A percentile compares a stretch with the other conserved stretches of the same genome.
These are phyloP conservation scores for Leptographium radiaticola DNA, from an alignment of 2,329 filamentous ascomycete genomes.

Conservation along the genomic window DNA sequence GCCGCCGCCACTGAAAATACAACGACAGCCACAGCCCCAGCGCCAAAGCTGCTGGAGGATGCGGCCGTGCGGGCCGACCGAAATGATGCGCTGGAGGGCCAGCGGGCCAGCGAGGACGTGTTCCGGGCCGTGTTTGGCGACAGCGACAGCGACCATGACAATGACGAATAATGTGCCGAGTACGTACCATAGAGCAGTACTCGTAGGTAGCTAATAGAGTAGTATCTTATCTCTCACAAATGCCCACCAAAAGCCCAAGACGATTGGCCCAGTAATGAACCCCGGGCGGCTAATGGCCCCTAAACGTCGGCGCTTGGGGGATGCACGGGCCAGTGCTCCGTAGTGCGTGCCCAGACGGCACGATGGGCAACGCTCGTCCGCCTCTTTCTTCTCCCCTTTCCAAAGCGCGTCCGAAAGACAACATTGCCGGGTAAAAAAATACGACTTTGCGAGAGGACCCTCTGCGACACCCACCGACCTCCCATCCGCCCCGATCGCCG, in stretches of 20 bases:
- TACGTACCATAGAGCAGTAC: no score
- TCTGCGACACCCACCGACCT: no score
- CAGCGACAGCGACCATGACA: conserved; percentile 51
- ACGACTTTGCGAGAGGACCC: no score
- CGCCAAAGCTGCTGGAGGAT: background rate
- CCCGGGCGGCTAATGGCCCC: background rate
- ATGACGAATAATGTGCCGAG: background rate
- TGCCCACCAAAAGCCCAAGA: background rate
- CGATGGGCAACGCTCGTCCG: no score
- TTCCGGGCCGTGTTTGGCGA: conserved; percentile 92
- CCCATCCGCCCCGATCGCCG: no score
- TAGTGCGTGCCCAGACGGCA: no score
- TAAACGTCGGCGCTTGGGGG: background rate
- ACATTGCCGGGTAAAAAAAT: background rate
- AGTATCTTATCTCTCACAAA: no score
- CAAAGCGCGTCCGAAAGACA: background rate
- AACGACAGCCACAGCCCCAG: background rate
- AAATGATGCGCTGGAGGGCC: conserved; percentile 66
- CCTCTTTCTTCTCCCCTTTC: background rate
- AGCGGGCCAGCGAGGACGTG: conserved; percentile 64
- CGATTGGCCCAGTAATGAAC: background rate
- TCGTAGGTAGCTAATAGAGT: no score
- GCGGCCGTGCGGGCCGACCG: conserved; percentile 51
- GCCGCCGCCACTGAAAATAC: no score
- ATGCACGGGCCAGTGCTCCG: background rate